These are phyloP conservation scores for Suillus sp. DNA, from an alignment of 768 basidiomycete genomes.

Conservation along the genomic window DNA sequence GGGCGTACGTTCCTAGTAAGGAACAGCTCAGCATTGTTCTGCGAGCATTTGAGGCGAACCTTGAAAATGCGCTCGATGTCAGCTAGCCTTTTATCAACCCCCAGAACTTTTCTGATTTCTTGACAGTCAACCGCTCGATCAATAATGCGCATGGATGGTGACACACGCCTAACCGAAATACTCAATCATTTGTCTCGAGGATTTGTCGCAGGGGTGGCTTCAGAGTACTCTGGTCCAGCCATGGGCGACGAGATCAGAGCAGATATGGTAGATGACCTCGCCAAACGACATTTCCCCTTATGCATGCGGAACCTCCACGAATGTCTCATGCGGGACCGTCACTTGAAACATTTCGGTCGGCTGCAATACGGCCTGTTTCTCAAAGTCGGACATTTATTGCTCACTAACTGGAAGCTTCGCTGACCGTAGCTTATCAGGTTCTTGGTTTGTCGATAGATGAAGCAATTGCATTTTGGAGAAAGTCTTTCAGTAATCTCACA, in stretches of 20 bases:
- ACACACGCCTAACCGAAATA: constrained; percentile 86
- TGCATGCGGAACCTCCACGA: constrained; percentile 95
- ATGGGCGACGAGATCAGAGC: constrained; percentile 76
- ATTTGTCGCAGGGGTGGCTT: constrained; percentile 87
- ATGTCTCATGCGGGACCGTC: constrained; percentile 70
- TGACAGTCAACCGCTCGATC: constrained; percentile 78
- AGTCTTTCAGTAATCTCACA: constrained; percentile 73
- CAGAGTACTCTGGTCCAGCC: constrained; percentile 69
- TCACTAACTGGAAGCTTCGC: not conserved
- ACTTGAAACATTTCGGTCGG: constrained; percentile 91
- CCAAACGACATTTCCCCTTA: constrained; percentile 87
- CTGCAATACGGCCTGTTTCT: constrained; percentile 92
- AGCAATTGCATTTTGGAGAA: constrained; percentile 91
- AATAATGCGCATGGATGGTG: constrained; percentile 91
- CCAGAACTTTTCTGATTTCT: constrained; percentile 15
- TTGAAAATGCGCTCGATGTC: constrained; percentile 81
- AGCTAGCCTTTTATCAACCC: constrained; percentile 1
- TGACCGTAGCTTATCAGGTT: constrained; percentile 52
- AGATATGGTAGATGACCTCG: constrained; percentile 90
- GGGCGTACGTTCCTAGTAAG: constrained; percentile 83
- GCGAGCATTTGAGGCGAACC: constrained; percentile 75
- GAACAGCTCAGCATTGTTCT: constrained; percentile 86
- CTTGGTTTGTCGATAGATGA: constrained; percentile 94
- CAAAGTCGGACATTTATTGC: constrained; percentile 58
- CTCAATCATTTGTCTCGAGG: constrained; percentile 91